Evolutionary conservation across 148 eudicot species (phyloP).

Genomic region (Vaccinium vitisidaea): DNA sequence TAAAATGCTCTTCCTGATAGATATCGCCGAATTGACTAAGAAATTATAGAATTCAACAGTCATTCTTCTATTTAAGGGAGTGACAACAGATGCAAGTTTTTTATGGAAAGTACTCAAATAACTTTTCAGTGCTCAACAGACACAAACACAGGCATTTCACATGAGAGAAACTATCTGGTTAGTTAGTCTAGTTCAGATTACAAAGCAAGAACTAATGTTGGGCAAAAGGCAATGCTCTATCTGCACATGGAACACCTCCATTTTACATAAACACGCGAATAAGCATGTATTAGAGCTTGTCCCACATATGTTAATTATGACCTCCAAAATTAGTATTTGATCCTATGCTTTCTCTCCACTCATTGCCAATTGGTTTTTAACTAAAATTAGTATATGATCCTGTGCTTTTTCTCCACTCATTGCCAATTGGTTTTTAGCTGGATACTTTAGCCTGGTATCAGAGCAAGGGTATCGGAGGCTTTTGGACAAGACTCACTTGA

Average conservation of each 20-base stretch:
- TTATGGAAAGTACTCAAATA: conserved; percentile 9
- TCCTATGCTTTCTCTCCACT: too few species aligned
- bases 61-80: conserved; percentile 47
- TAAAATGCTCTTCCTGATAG: conserved; percentile 97
- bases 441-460: too few species aligned
- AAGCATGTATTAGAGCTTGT: too few species aligned
- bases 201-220: not conserved
- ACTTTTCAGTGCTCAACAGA: not conserved
- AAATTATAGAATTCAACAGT: conserved; percentile 57
- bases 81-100: conserved; percentile 21
- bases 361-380: too few species aligned
- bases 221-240: conserved; percentile 8
- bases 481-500: too few species aligned
- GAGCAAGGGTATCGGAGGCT: too few species aligned
- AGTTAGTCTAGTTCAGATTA: not conserved
- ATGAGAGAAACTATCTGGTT: not conserved
- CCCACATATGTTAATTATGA: too few species aligned
- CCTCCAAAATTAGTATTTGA: not conserved
- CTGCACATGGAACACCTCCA: not conserved
- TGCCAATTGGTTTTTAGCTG: too few species aligned
- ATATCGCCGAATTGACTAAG: conserved; percentile 98
- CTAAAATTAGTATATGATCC: too few species aligned
- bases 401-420: too few species aligned
- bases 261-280: too few species aligned
- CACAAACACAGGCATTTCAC: not conserved